Conservation (phyloP, 1,284 basidiomycete genomes). For the Farysia itapuensis region DNA sequence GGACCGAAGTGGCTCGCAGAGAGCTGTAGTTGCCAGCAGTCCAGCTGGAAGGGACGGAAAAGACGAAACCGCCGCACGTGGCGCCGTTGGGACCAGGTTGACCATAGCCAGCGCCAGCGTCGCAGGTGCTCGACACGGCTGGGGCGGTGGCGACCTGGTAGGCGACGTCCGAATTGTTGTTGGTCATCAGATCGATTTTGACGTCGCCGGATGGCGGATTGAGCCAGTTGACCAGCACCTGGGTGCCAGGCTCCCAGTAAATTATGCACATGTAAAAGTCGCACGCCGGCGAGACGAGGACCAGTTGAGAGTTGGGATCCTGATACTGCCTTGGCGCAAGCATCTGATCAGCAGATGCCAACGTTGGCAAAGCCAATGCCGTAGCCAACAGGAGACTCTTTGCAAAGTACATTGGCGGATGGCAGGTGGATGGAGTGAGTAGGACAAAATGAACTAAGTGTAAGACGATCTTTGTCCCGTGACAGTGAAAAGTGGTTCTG, state of each 20-base stretch:
- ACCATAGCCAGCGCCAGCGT: slow-evolving; percentile 34
- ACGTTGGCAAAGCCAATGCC: slow-evolving; percentile 7
- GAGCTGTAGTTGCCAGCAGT: slow-evolving; percentile 38
- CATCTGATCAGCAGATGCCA: slow-evolving; percentile 5
- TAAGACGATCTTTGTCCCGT: too few species aligned
- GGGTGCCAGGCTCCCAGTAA: slow-evolving; percentile 30
- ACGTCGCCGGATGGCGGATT: slow-evolving; percentile 39
- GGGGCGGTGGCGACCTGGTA: slow-evolving; percentile 41
- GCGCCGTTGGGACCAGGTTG: slow-evolving; percentile 24
- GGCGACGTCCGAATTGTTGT: slow-evolving; percentile 31
- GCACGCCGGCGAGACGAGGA: slow-evolving; percentile 38
- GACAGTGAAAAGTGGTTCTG: too few species aligned
- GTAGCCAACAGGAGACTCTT: slow-evolving; percentile 7
- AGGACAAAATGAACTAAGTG: background rate
- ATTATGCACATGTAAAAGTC: slow-evolving; percentile 44
- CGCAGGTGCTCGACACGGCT: slow-evolving; percentile 33
- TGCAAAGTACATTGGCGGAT: slow-evolving; percentile 31
- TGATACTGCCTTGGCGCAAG: slow-evolving; percentile 34
- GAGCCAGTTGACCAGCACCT: slow-evolving; percentile 42
- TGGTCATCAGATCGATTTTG: slow-evolving; percentile 42
- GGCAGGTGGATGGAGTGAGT: background rate
- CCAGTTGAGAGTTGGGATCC: slow-evolving; percentile 32
- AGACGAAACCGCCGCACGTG: slow-evolving; percentile 40
- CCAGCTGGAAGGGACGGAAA: slow-evolving; percentile 43
- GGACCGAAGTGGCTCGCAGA: slow-evolving; percentile 27